These are phyloP conservation scores for Aeschynomene evenia DNA, from an alignment of 306 rosid species.

Conservation along the genomic window DNA sequence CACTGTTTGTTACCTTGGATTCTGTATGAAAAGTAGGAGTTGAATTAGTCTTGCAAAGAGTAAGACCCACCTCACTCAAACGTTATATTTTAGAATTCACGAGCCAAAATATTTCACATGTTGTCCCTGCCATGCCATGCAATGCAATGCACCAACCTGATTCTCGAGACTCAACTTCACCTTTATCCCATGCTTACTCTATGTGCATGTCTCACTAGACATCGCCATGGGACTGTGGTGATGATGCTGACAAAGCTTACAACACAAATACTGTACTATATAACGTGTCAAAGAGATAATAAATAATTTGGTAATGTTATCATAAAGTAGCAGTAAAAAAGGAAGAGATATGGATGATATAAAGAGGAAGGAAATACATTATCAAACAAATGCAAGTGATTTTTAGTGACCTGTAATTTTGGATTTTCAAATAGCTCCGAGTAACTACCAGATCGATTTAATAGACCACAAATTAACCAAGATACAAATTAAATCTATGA, in stretches of 20 bases:
- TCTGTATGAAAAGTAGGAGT: slow-evolving; percentile 39
- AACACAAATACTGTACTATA: neutral
- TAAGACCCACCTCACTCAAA: slow-evolving; percentile 62
- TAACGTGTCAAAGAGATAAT: neutral
- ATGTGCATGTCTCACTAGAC: neutral
- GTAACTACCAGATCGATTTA: neutral
- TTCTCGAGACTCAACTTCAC: slow-evolving; percentile 62
- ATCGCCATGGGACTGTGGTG: neutral
- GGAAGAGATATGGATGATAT: neutral
- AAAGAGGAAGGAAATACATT: too few relatives aligned
- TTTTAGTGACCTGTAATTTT: neutral
- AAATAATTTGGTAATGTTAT: neutral
- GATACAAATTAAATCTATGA: neutral
- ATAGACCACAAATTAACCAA: neutral
- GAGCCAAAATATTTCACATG: slow-evolving; percentile 92
- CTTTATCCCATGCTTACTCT: slow-evolving; percentile 44
- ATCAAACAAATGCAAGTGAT: neutral
- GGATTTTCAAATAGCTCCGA: neutral
- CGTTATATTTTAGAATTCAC: slow-evolving; percentile 71
- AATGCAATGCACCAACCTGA: too few relatives aligned
- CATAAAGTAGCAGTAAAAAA: too few relatives aligned
- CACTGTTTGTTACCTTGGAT: slow-evolving; percentile 65
- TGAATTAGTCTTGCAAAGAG: slow-evolving; percentile 25
- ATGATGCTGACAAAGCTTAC: neutral
- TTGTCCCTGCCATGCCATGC: slow-evolving; percentile 54